Percentiles rank a stretch among this genome's conserved stretches.
phyloP scores from a whole-genome alignment of 2,329 filamentous ascomycete genomes.

The Aspergillus sp. region DNA sequence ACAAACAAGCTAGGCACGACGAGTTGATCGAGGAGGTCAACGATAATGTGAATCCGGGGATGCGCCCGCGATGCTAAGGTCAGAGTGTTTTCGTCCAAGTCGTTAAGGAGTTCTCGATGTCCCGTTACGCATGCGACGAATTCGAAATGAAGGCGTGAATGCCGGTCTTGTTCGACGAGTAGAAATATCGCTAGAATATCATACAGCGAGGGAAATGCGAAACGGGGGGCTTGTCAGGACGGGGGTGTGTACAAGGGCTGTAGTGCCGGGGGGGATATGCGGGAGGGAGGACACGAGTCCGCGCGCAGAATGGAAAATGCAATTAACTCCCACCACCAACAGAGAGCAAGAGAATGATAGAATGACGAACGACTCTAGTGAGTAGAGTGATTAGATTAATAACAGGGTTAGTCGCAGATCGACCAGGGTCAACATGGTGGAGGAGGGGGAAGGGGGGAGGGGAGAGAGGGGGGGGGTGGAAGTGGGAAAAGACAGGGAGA shows the following conservation, averaged over 20 bases:
- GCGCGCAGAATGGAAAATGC: conserved; percentile 13
- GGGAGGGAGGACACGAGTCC: conserved; percentile 16
- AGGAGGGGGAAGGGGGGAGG: conserved; percentile 5
- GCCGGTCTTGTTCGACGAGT: conserved; percentile 6
- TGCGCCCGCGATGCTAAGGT: conserved; percentile 13
- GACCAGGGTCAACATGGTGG: conserved; percentile 13
- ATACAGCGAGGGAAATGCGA: conserved; percentile 4
- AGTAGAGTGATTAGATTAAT: conserved; percentile 11
- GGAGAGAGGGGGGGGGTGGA: background rate
- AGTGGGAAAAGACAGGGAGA: background rate
- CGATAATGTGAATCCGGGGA: conserved; percentile 1
- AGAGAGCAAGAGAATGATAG: conserved; percentile 6
- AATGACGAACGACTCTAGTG: conserved; percentile 11
- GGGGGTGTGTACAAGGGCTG: background rate
- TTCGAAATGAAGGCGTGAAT: background rate
- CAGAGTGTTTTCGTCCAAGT: conserved; percentile 15
- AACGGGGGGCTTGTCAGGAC: conserved; percentile 6
- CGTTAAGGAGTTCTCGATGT: conserved; percentile 7
- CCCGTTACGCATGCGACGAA: conserved; percentile 17
- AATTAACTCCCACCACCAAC: conserved; percentile 12
- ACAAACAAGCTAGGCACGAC: background rate
- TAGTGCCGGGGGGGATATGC: conserved; percentile 5
- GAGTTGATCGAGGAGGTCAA: conserved; percentile 5
- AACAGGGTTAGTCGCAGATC: conserved; percentile 14
- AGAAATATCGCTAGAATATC: conserved; percentile 7